Conservation (phyloP, 805 yeast genomes). For the Hanseniaspora thailandica region DNA sequence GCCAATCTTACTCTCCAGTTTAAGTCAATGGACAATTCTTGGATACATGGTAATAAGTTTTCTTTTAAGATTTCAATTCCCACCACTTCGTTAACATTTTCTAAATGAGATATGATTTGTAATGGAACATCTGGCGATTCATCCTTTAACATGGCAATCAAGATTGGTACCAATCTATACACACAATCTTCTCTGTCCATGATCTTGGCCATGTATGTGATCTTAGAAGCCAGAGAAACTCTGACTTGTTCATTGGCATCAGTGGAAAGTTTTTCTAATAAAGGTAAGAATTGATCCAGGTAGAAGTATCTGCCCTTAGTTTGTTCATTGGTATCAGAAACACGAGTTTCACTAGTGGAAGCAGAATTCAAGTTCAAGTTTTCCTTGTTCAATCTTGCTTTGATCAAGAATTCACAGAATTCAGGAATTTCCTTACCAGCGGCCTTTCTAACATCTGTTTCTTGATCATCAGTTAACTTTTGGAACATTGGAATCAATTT, state of each 20-base stretch:
- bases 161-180: conserved; percentile 72
- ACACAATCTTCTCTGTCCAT: conserved; percentile 76
- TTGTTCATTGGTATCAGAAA: conserved; percentile 1
- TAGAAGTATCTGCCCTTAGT: conserved; percentile 33
- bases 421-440: conserved; percentile 83
- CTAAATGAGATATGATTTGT: conserved; percentile 83
- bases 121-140: conserved; percentile 93
- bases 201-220: conserved; percentile 76
- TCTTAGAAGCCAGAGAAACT: conserved; percentile 78
- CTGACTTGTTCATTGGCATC: conserved; percentile 91
- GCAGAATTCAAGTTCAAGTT: neutral
- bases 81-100: conserved; percentile 83
- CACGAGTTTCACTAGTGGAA: neutral
- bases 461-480: conserved; percentile 73
- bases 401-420: conserved; percentile 41
- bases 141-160: conserved; percentile 87
- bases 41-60: conserved; percentile 84
- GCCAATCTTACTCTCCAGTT: conserved; percentile 98
- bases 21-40: conserved; percentile 88
- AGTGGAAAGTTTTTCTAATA: conserved; percentile 68
- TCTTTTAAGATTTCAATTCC: conserved; percentile 83
- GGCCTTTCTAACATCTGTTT: conserved; percentile 94
- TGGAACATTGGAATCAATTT: conserved; percentile 52
- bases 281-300: conserved; percentile 64
- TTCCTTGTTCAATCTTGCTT: conserved; percentile 1